Evolutionary conservation across 768 basidiomycete genomes (phyloP).

Genomic region (Agrocybe praecox): DNA sequence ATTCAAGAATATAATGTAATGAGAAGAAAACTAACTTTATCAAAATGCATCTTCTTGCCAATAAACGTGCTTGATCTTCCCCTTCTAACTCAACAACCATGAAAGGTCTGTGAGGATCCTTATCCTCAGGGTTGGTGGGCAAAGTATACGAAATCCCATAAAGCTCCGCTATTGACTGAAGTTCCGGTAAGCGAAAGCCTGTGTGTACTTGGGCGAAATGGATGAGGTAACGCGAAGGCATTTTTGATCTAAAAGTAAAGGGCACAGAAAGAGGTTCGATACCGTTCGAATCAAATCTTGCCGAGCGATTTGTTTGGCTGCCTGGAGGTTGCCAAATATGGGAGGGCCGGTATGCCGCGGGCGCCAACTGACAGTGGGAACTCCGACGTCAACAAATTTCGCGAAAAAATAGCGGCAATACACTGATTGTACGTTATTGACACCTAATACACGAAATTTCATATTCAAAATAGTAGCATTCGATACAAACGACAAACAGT

Average conservation of each 20-base stretch:
- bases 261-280: background rate
- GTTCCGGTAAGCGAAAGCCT: slow-evolving; percentile 85
- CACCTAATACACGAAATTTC: too few relatives aligned
- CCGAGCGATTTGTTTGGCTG: background rate
- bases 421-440: too few relatives aligned
- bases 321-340: background rate
- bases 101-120: slow-evolving; percentile 66
- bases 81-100: slow-evolving; percentile 69
- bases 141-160: slow-evolving; percentile 64
- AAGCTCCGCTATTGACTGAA: slow-evolving; percentile 75
- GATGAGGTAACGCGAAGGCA: slow-evolving; percentile 51
- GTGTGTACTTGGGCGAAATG: slow-evolving; percentile 82
- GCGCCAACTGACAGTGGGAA: background rate
- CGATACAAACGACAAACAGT: too few relatives aligned
- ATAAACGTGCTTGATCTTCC: slow-evolving; percentile 72
- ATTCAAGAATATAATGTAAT: slow-evolving; percentile 1
- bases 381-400: background rate
- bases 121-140: slow-evolving; percentile 42
- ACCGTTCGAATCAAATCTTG: background rate
- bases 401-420: too few relatives aligned
- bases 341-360: background rate
- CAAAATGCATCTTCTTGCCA: slow-evolving; percentile 79
- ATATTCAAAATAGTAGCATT: too few relatives aligned
- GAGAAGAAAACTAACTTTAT: slow-evolving; percentile 65
- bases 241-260: slow-evolving; percentile 6